Conservation (phyloP, 495 filamentous ascomycete genomes). For the Penicillium canescens region DNA sequence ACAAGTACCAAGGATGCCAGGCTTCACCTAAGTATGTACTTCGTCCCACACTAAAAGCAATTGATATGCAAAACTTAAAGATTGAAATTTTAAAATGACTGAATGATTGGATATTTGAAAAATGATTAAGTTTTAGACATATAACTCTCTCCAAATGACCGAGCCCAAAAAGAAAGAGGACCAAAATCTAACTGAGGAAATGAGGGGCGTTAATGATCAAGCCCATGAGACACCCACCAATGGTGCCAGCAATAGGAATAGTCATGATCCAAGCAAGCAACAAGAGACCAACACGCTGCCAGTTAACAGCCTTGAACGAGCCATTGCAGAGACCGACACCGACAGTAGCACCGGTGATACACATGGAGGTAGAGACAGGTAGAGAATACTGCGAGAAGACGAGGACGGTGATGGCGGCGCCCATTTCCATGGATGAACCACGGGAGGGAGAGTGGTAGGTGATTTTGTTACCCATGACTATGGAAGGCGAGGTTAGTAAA, state of each 20-base stretch:
- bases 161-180: not conserved
- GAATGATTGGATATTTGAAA: not conserved
- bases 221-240: constrained; percentile 62
- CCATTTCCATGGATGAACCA: constrained; percentile 66
- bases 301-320: constrained; percentile 61
- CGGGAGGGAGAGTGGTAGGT: constrained; percentile 65
- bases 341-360: constrained; percentile 58
- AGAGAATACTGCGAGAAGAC: constrained; percentile 62
- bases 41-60: not conserved
- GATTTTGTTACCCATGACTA: constrained; percentile 67
- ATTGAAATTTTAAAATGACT: not conserved
- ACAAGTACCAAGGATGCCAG: no score
- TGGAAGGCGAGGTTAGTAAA: constrained; percentile 20
- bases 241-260: constrained; percentile 60
- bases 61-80: not conserved
- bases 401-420: constrained; percentile 65
- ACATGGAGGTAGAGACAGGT: constrained; percentile 61
- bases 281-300: constrained; percentile 56
- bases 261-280: constrained; percentile 62
- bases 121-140: constrained; percentile 3
- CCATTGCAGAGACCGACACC: constrained; percentile 60
- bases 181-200: constrained; percentile 24
- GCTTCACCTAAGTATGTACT: no score
- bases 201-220: constrained; percentile 62
- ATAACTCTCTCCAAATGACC: not conserved